These are phyloP conservation scores for Coemansia biformis DNA, from an alignment of 192 early-diverging fungal genomes.

Conservation along the genomic window DNA sequence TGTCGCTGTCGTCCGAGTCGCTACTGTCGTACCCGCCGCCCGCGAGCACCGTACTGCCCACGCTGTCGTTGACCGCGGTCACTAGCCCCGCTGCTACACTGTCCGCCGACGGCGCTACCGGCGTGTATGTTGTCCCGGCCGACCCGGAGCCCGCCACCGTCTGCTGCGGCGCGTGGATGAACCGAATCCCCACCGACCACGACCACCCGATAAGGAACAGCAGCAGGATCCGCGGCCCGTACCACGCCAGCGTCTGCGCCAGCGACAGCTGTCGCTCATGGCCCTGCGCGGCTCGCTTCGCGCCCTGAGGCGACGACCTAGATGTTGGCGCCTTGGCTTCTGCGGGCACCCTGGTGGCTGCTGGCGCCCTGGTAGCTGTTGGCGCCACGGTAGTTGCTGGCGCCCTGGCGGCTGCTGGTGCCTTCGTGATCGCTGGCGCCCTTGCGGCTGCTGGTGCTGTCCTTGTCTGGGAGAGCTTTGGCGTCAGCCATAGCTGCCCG, in stretches of 20 bases:
- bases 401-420: not conserved
- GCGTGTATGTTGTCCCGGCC: no score
- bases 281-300: not conserved
- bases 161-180: constrained; percentile 40
- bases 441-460: constrained; percentile 2
- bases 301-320: no score
- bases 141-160: not conserved
- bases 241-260: constrained; percentile 33
- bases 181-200: constrained; percentile 40
- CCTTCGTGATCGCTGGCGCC: not conserved
- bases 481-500: constrained; percentile 47
- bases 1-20: constrained; percentile 20
- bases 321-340: not conserved
- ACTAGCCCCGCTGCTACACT: no score
- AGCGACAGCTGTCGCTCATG: constrained; percentile 14
- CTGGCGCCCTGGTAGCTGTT: not conserved
- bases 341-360: constrained; percentile 1
- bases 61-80: not conserved
- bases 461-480: constrained; percentile 23
- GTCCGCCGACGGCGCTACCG: not conserved
- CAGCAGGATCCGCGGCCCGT: constrained; percentile 29
- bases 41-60: not conserved
- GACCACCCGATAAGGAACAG: constrained; percentile 43
- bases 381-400: not conserved
- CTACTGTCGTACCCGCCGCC: constrained; percentile 9